Base-by-base conservation (phyloP, 139 green algal species). In the Zygnema circumcarinatum region DNA sequence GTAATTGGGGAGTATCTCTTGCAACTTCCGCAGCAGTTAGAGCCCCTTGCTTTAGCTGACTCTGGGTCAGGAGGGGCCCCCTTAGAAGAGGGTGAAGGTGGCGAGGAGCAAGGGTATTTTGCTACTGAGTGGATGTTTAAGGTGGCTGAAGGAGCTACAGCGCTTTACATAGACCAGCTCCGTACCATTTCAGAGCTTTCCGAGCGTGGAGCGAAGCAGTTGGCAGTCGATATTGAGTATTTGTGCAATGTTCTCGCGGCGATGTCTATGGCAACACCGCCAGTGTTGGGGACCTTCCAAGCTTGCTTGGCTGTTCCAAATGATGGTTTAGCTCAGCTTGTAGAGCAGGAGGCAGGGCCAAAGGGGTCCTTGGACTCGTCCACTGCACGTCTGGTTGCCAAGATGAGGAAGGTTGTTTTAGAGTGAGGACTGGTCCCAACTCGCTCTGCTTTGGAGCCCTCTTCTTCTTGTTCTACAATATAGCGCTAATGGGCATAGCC, bases 181-280 rank as follows among this genome's bases (percentile, higher is more conserved):
- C 67, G 79, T 0, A 32, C 41, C 0, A 93, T 97, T 40, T 16
- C 76, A 0, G 39, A 36, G 29, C 91, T 97, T 20, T 90, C 72
- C 29, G 56, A 83, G 0, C 74, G 92, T 29, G 95, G 95, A 38
- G 92, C 93, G 0, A 88, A 73, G n/a, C 96, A 98, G 93, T 92
- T 98, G 62, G 91, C 93, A 0, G 95, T 95, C 3, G 96, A 98
- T 83, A 87, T 96, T 41, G 96, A 98, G 86, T 98, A 98, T 94
- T 96, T 98, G 40, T 93, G 88, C 85, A 98, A 98, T 82, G 94
- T 98, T 36, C 94, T 98, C 85, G 82, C 86, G 25, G 96, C 96
- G 33, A 92, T 98, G 54, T 94, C 94, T 7, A 92, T 97, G 32
- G 82, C 85, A 22, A 90, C 95, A 31, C 94, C 95, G 3, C 62